Percentiles rank a stretch among this genome's conserved stretches.
Conservation (phyloP, 2,329 filamentous ascomycete species). For the Hypoxylon sp. region DNA sequence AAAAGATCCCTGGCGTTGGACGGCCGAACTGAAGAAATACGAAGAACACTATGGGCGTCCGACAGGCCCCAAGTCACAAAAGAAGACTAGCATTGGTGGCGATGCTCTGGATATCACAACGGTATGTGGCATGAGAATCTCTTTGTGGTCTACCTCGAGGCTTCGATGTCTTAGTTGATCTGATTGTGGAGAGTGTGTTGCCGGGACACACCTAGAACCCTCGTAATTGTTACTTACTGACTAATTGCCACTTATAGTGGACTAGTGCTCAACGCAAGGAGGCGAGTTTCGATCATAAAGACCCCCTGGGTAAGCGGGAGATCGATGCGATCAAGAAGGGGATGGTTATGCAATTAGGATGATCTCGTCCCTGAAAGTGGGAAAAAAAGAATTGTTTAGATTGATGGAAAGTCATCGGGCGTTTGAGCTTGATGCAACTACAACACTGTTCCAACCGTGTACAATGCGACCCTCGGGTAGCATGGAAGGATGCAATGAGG, state of each 20-base stretch:
- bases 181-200: neutral
- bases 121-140: slow-evolving; percentile 1
- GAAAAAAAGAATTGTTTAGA: neutral
- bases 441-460: neutral
- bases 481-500: slow-evolving; percentile 6
- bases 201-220: neutral
- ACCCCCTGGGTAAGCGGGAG: slow-evolving; percentile 55
- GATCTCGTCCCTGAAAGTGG: slow-evolving; percentile 3
- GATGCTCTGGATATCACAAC: slow-evolving; percentile 58
- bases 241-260: slow-evolving; percentile 36
- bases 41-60: slow-evolving; percentile 28
- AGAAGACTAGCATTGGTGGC: slow-evolving; percentile 54
- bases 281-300: slow-evolving; percentile 54
- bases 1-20: slow-evolving; percentile 51
- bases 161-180: neutral
- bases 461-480: neutral
- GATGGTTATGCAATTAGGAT: slow-evolving; percentile 48
- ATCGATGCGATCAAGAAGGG: slow-evolving; percentile 58
- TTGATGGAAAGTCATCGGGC: neutral
- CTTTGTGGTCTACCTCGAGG: neutral
- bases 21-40: slow-evolving; percentile 47
- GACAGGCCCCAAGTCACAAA: slow-evolving; percentile 6
- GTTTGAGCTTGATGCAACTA: neutral
- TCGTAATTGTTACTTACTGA: neutral
- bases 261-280: slow-evolving; percentile 54